Conservation (phyloP, 305 asterid genomes). For the Vinca major region DNA sequence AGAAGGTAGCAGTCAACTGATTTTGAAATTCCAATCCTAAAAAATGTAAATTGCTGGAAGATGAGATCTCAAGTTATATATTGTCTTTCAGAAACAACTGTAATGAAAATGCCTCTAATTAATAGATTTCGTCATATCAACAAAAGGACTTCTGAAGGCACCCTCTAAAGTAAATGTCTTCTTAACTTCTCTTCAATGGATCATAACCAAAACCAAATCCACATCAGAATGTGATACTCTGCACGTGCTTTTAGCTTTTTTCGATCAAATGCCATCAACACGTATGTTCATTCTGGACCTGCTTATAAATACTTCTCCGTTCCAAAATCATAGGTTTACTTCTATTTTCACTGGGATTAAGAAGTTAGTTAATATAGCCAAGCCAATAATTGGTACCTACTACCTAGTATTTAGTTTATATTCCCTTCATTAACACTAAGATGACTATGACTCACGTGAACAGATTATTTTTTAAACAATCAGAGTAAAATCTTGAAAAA, state of each 20-base stretch:
- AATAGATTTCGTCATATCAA: neutral
- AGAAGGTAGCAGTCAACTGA: neutral
- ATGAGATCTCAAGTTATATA: neutral
- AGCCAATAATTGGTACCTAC: too few relatives aligned
- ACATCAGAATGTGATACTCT: neutral
- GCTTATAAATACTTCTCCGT: too few relatives aligned
- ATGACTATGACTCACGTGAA: too few relatives aligned
- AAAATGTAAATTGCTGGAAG: neutral
- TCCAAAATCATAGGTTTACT: too few relatives aligned
- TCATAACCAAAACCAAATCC: neutral
- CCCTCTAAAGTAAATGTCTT: too few relatives aligned
- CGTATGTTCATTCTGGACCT: neutral
- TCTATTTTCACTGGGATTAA: too few relatives aligned
- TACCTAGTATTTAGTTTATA: too few relatives aligned
- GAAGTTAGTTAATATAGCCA: too few relatives aligned
- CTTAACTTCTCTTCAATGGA: neutral
- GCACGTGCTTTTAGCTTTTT: neutral
- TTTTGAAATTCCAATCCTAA: neutral
- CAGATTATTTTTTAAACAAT: too few relatives aligned
- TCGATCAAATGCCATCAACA: neutral
- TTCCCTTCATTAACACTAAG: too few relatives aligned
- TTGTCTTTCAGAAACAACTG: neutral
- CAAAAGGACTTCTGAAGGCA: neutral
- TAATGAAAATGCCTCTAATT: neutral
- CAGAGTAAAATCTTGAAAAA: too few relatives aligned